These are phyloP conservation scores for Pulveroboletus sp. DNA, from an alignment of 768 basidiomycete species.

Conservation along the genomic window DNA sequence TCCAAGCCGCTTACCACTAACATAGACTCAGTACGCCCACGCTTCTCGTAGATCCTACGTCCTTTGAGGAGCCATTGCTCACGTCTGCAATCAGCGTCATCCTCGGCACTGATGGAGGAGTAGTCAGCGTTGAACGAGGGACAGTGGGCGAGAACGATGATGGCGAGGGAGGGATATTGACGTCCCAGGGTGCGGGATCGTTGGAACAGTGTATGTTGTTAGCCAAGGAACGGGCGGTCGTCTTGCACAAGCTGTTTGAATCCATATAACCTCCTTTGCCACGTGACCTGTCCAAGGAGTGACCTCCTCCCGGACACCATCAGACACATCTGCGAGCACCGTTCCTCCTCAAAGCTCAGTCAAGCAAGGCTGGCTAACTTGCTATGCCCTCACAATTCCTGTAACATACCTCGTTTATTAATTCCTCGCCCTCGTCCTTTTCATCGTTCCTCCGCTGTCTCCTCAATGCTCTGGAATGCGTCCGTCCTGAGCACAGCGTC, in stretches of 20 bases:
- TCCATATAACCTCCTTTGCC: conserved; percentile 18
- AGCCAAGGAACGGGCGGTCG: conserved; percentile 21
- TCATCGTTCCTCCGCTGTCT: conserved; percentile 11
- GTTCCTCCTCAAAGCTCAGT: neutral
- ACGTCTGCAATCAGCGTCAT: conserved; percentile 65
- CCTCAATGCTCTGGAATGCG: conserved; percentile 56
- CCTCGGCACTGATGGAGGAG: conserved; percentile 37
- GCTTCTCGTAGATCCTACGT: conserved; percentile 76
- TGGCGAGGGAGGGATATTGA: conserved; percentile 6
- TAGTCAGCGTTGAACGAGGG: conserved; percentile 23
- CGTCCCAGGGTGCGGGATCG: neutral
- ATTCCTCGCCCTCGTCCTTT: conserved; percentile 11
- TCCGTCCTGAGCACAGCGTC: conserved; percentile 54
- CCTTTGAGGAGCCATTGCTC: conserved; percentile 87
- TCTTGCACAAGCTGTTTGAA: conserved; percentile 21
- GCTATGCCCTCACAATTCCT: conserved; percentile 22
- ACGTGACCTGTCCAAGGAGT: conserved; percentile 11
- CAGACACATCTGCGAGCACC: neutral
- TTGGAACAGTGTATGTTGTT: conserved; percentile 16
- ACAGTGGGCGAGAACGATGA: conserved; percentile 18
- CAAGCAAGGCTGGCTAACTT: conserved; percentile 23
- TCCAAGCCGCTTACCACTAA: neutral
- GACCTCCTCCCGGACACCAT: too few species aligned
- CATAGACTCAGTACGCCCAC: conserved; percentile 31
- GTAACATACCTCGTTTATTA: conserved; percentile 19